Percentiles rank a stretch among this genome's conserved stretches.
Conservation (phyloP, 768 basidiomycete species). For the Chalciporus chontae region DNA sequence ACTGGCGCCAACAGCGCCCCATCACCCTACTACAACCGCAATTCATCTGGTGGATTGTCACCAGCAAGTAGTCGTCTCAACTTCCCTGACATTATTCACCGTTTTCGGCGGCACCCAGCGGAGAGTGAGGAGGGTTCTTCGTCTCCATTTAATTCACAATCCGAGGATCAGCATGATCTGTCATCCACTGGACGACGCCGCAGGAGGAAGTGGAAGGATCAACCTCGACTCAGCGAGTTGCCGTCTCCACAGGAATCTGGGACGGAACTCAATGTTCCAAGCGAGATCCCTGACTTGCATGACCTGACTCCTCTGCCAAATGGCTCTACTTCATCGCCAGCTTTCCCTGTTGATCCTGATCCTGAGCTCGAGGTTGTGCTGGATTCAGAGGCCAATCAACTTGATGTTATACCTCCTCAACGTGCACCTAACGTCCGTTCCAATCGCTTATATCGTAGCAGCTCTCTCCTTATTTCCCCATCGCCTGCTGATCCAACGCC, state of each 20-base stretch:
- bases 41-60: constrained; percentile 34
- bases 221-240: constrained; percentile 25
- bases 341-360: neutral
- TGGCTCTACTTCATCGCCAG: constrained; percentile 1
- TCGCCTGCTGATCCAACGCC: constrained; percentile 25
- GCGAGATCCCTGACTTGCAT: constrained; percentile 6
- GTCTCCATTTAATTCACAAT: constrained; percentile 44
- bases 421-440: neutral
- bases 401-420: neutral
- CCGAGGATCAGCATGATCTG: constrained; percentile 37
- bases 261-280: constrained; percentile 8
- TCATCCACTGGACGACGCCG: constrained; percentile 15
- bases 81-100: constrained; percentile 36
- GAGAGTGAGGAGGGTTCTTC: constrained; percentile 49
- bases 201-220: constrained; percentile 15
- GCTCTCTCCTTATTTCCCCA: constrained; percentile 34
- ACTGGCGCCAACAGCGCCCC: constrained; percentile 36
- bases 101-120: constrained; percentile 31
- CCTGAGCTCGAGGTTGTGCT: constrained; percentile 7
- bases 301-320: constrained; percentile 1
- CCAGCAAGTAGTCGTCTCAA: constrained; percentile 43
- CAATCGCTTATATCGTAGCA: constrained; percentile 25
- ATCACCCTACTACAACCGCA: constrained; percentile 27
- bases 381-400: neutral
- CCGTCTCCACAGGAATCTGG: constrained; percentile 13